A percentile compares a stretch with the other conserved stretches of the same genome.
phyloP scores from a whole-genome alignment of 805 yeast genomes.

The Ogataea nitratoaversa region DNA sequence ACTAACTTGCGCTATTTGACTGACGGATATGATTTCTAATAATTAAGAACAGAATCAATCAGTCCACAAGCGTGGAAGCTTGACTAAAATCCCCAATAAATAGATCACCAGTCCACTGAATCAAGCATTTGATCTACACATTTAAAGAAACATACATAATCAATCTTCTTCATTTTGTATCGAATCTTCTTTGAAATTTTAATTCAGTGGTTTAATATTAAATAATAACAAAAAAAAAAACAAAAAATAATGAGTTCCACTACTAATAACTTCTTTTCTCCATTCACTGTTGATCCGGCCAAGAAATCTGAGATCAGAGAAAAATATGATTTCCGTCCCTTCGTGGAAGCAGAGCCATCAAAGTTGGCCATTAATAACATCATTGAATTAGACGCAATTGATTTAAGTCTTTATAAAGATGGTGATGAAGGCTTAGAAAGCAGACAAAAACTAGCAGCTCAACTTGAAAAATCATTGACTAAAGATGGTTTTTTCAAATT shows the following conservation, averaged over 20 bases:
- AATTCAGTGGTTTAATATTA: no score
- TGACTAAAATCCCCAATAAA: no score
- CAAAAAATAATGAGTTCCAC: not conserved
- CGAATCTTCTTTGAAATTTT: no score
- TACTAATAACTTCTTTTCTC: not conserved
- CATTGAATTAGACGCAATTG: constrained; percentile 33
- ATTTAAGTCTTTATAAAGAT: constrained; percentile 32
- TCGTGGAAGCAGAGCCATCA: constrained; percentile 23
- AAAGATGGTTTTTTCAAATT: constrained; percentile 43
- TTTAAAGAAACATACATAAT: no score
- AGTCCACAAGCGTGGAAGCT: no score
- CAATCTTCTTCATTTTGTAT: no score
- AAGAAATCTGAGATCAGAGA: constrained; percentile 15
- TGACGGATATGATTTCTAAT: no score
- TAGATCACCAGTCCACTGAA: no score
- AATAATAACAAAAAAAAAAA: no score
- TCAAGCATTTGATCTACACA: no score
- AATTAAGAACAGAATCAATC: no score
- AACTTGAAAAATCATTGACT: constrained; percentile 37
- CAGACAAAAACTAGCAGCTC: constrained; percentile 32
- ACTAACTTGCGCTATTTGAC: no score
- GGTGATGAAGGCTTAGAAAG: constrained; percentile 32
- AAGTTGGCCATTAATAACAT: constrained; percentile 14
- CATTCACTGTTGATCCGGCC: constrained; percentile 4
- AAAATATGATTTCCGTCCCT: constrained; percentile 29